phyloP scores from a whole-genome alignment of 176 grass and related monocot genomes.

The Melocanna baccifera region DNA sequence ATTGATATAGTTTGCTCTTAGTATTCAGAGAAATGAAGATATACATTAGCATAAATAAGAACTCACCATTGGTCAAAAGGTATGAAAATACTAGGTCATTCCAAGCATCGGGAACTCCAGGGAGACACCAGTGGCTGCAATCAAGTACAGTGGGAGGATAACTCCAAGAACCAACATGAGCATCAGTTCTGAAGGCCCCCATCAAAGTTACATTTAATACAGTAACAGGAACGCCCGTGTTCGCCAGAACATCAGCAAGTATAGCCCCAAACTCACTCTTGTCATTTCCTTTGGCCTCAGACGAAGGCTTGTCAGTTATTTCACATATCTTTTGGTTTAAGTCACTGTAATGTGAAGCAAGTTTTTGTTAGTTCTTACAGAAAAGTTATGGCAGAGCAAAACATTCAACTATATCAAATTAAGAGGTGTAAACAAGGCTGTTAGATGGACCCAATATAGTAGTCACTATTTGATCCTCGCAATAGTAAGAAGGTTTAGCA shows the following conservation, averaged over 20 bases:
- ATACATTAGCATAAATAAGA: background rate
- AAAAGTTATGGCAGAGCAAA: background rate
- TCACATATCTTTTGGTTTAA: slow-evolving; percentile 71
- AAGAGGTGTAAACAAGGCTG: background rate
- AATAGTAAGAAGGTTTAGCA: background rate
- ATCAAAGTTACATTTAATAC: slow-evolving; percentile 83
- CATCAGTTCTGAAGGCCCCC: slow-evolving; percentile 80
- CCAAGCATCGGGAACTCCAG: slow-evolving; percentile 95
- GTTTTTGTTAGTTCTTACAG: background rate
- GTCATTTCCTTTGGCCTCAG: slow-evolving; percentile 64
- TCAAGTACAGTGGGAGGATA: slow-evolving; percentile 85
- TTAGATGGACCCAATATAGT: background rate
- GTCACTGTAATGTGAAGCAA: slow-evolving; percentile 40
- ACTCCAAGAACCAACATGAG: slow-evolving; percentile 86
- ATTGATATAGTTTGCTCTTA: background rate
- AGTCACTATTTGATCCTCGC: background rate
- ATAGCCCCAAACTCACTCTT: slow-evolving; percentile 79
- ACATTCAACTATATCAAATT: background rate
- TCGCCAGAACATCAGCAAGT: slow-evolving; percentile 56
- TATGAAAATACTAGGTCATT: slow-evolving; percentile 22
- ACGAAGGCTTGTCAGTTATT: slow-evolving; percentile 71
- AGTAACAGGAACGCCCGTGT: slow-evolving; percentile 56
- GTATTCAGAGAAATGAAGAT: background rate
- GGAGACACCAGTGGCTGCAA: slow-evolving; percentile 98
- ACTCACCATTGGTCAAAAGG: background rate